A percentile compares a stretch with the other conserved stretches of the same genome.
Conservation (phyloP, 2,329 filamentous ascomycete genomes). For the Colletotrichum sp. region DNA sequence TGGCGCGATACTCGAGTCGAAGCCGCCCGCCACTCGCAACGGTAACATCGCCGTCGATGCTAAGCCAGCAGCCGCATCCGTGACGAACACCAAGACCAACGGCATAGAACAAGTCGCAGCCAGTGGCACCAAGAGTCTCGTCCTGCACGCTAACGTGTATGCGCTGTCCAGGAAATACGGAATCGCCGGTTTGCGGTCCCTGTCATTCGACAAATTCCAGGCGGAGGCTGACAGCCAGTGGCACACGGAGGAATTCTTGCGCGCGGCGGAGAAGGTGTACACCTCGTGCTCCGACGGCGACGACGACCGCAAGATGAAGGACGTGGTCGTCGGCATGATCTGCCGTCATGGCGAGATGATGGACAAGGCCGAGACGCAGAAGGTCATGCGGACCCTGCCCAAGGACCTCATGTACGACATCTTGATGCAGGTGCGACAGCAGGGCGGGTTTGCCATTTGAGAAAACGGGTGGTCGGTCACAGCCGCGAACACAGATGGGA, state of each 20-base stretch:
- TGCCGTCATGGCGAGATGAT: constrained; percentile 1
- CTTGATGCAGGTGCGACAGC: neutral
- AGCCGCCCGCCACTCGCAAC: neutral
- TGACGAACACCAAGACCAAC: neutral
- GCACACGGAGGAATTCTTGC: constrained; percentile 10
- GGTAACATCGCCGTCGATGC: neutral
- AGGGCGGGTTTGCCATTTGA: constrained; percentile 3
- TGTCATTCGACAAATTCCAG: neutral
- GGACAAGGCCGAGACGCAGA: constrained; percentile 1
- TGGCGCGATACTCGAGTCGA: neutral
- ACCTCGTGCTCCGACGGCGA: neutral
- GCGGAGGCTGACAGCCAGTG: constrained; percentile 4
- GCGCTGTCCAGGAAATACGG: constrained; percentile 4
- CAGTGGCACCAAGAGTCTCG: neutral
- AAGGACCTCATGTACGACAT: constrained; percentile 12
- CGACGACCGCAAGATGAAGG: constrained; percentile 7
- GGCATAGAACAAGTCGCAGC: neutral
- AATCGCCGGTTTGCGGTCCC: neutral
- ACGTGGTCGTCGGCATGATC: constrained; percentile 7
- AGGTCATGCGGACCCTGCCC: constrained; percentile 5
- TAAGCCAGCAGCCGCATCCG: neutral
- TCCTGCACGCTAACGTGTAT: constrained; percentile 9
- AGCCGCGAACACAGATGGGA: neutral
- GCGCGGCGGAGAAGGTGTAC: constrained; percentile 4
- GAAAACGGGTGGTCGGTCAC: neutral